Conservation (phyloP, 225 moss, liverwort and hornwort genomes). For the Physcomitrium patens region DNA sequence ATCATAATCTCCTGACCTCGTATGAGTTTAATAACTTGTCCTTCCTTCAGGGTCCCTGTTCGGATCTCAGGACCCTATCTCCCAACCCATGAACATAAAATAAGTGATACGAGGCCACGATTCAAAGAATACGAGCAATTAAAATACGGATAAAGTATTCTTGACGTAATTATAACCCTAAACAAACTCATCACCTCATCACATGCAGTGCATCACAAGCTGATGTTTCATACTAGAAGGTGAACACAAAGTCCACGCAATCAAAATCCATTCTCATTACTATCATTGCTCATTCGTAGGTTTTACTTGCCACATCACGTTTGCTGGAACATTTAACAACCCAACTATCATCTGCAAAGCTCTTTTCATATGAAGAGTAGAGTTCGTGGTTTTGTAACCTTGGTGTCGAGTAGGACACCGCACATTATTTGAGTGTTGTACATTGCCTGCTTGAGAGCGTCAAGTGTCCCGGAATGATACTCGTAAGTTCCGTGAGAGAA, state of each 20-base stretch:
- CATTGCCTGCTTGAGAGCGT: conserved; percentile 79
- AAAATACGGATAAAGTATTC: neutral
- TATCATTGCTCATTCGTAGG: no score
- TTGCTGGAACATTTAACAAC: neutral
- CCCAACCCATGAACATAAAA: conserved; percentile 22
- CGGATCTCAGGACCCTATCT: conserved; percentile 93
- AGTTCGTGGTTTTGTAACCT: conserved; percentile 45
- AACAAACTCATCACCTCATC: neutral
- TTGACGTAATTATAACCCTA: neutral
- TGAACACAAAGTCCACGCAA: neutral
- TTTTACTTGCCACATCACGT: neutral
- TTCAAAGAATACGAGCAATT: neutral
- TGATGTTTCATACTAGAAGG: neutral
- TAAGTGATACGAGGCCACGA: neutral
- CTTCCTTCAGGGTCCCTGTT: conserved; percentile 84
- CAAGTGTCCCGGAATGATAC: conserved; percentile 84
- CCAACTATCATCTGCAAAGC: neutral
- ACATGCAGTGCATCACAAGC: neutral
- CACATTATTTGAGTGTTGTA: conserved; percentile 93
- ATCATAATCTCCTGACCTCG: conserved; percentile 78
- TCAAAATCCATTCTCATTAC: neutral
- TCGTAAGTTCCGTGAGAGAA: conserved; percentile 94
- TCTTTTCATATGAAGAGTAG: neutral
- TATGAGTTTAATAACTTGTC: conserved; percentile 60
- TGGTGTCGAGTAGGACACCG: conserved; percentile 90